Base-by-base conservation (phyloP, 257 asterid genomes). In the Henckelia pumila region DNA sequence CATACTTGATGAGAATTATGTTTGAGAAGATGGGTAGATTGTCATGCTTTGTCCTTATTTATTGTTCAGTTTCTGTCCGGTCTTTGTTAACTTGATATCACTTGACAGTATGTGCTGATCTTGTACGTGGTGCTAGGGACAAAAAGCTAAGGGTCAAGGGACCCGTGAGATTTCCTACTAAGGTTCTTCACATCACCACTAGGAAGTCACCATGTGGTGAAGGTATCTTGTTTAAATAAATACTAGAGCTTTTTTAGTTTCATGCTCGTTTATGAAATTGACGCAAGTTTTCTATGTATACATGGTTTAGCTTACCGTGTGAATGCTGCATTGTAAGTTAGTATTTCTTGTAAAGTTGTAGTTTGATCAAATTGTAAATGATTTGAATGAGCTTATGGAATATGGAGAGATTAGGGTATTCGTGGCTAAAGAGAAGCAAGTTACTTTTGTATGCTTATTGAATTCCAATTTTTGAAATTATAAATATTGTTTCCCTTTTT, bases 111-210 rank as follows among this genome's bases (percentile, higher is more conserved):
- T 71, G 75, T 56, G 56, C 62, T 32, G 75, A 71, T 53, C 62
- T 71, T 64, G 47, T 71, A 19, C 68, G 68, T 7, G 68, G 68
- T 22, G 67, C 74, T 10, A 70, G 49, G 68, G 67, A 59, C 74
- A 70, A 70, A 29, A 44, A 23, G 20, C 66, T 69, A 19, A 69
- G 56, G 67, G 68, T 70, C 8, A 70, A 70, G 68, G 74, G 74
- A 49, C 74, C 74, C 0, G 74, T 70, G 24, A 70, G 74, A 59
- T 59, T 70, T 50, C 75, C 75, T 25, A 70, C 75, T 55, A 70
- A 70, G 53, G 69, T 70, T 61, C 75, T 70, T 61, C 55, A 28
- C 14, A 70, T 70, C 13, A 70, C 75, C 37, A 61, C 75, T 1
- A 50, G 69, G 40, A 71, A 71, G 60, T 52, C 75, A 24, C 75